These are phyloP conservation scores for Ephemerocybe angulata DNA, from an alignment of 768 basidiomycete species.

Conservation along the genomic window DNA sequence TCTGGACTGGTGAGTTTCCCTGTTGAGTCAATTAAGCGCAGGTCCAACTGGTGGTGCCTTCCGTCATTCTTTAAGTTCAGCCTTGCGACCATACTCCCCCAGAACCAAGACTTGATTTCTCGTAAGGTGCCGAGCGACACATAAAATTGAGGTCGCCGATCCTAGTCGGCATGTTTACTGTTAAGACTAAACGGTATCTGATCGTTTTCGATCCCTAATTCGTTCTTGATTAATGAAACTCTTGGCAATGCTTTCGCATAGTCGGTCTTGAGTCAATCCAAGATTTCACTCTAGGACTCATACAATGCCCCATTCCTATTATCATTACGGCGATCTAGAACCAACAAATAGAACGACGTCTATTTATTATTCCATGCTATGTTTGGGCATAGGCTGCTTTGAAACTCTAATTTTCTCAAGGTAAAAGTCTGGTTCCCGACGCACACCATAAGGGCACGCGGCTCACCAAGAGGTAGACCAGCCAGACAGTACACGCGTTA, in stretches of 20 bases:
- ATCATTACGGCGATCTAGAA: too few relatives aligned
- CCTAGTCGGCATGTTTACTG: constrained; percentile 83
- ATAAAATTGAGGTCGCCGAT: constrained; percentile 65
- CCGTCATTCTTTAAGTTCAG: constrained; percentile 82
- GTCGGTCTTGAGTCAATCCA: too few relatives aligned
- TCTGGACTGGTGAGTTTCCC: constrained; percentile 80
- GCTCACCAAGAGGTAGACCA: too few relatives aligned
- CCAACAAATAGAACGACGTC: too few relatives aligned
- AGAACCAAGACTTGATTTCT: constrained; percentile 85
- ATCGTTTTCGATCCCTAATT: constrained; percentile 82
- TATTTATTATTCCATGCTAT: too few relatives aligned
- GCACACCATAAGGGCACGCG: too few relatives aligned
- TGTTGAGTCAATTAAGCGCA: constrained; percentile 85
- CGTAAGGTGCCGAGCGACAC: constrained; percentile 76
- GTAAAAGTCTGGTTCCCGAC: too few relatives aligned
- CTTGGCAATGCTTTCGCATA: too few relatives aligned
- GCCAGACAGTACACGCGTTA: too few relatives aligned
- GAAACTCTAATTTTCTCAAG: constrained; percentile 82
- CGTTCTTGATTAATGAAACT: constrained; percentile 83
- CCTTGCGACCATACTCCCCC: constrained; percentile 48
- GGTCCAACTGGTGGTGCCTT: constrained; percentile 79
- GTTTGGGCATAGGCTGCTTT: constrained; percentile 79
- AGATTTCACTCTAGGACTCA: too few relatives aligned
- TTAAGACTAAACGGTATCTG: constrained; percentile 82
- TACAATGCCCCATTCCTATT: too few relatives aligned